Conservation (phyloP, 257 asterid genomes). For the Coffea eugenioides region DNA sequence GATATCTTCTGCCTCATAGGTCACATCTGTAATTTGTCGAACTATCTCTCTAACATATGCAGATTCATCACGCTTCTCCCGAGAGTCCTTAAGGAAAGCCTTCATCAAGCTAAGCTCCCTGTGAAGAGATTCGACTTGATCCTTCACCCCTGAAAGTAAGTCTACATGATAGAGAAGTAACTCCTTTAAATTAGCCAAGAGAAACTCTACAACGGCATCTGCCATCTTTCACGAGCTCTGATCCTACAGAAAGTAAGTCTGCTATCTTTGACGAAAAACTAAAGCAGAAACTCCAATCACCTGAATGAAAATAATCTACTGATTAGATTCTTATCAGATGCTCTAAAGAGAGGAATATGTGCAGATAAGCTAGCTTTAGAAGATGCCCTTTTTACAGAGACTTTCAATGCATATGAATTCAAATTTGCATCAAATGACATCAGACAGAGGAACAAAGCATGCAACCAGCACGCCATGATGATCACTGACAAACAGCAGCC, state of each 20-base stretch:
- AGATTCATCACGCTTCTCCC: conserved; percentile 36
- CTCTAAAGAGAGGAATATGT: neutral
- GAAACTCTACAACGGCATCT: conserved; percentile 45
- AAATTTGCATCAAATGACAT: neutral
- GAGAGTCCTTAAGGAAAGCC: conserved; percentile 47
- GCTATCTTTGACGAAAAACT: neutral
- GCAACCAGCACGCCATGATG: neutral
- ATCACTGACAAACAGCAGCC: neutral
- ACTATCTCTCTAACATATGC: conserved; percentile 41
- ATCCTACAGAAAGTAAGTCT: neutral
- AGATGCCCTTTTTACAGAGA: neutral
- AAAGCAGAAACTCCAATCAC: neutral
- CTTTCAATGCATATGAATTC: neutral
- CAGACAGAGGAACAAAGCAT: neutral
- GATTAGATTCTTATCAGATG: neutral
- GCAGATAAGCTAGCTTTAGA: neutral
- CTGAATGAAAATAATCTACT: neutral
- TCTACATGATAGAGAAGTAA: conserved; percentile 42
- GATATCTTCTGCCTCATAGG: conserved; percentile 49
- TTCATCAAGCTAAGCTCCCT: conserved; percentile 45
- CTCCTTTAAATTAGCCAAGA: conserved; percentile 42
- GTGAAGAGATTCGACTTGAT: conserved; percentile 48
- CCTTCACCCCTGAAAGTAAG: conserved; percentile 37
- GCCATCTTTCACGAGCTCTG: conserved; percentile 32
- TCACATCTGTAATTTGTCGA: conserved; percentile 40